Conservation (phyloP, 768 basidiomycete genomes). For the Suillus cothurnatus region DNA sequence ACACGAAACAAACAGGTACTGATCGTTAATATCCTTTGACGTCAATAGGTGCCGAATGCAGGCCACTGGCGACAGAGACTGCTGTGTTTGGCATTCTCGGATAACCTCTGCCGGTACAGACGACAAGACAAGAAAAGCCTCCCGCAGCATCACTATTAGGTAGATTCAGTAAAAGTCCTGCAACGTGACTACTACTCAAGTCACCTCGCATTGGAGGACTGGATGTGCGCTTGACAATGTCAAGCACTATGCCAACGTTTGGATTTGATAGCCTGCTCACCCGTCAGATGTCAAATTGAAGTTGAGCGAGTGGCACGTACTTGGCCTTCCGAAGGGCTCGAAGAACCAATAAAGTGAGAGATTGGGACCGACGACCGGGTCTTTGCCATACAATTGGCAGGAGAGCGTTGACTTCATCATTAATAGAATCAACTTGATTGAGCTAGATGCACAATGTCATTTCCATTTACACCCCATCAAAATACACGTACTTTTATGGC, state of each 20-base stretch:
- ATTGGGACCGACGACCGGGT: background rate
- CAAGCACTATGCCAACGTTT: slow-evolving; percentile 22
- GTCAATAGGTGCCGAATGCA: slow-evolving; percentile 59
- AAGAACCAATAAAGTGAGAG: slow-evolving; percentile 17
- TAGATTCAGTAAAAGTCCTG: slow-evolving; percentile 19
- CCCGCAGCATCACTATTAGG: slow-evolving; percentile 32
- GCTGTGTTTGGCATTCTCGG: slow-evolving; percentile 14
- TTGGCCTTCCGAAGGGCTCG: slow-evolving; percentile 24
- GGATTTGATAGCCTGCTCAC: background rate
- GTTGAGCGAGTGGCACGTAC: background rate
- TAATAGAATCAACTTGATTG: background rate
- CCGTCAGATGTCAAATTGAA: background rate
- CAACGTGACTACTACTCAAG: background rate
- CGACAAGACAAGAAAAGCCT: slow-evolving; percentile 36
- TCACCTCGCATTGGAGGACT: slow-evolving; percentile 29
- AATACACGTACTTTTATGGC: slow-evolving; percentile 26
- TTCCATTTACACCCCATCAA: background rate
- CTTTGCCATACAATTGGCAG: slow-evolving; percentile 5
- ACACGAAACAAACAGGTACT: slow-evolving; percentile 69
- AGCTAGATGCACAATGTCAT: slow-evolving; percentile 2
- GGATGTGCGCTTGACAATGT: slow-evolving; percentile 29
- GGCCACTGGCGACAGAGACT: slow-evolving; percentile 36
- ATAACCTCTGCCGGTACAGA: slow-evolving; percentile 24
- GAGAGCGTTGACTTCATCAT: slow-evolving; percentile 4
- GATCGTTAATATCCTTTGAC: slow-evolving; percentile 58